Evolutionary conservation across 495 filamentous ascomycete genomes (phyloP).

Genomic region (Penicillium longicatenatum): DNA sequence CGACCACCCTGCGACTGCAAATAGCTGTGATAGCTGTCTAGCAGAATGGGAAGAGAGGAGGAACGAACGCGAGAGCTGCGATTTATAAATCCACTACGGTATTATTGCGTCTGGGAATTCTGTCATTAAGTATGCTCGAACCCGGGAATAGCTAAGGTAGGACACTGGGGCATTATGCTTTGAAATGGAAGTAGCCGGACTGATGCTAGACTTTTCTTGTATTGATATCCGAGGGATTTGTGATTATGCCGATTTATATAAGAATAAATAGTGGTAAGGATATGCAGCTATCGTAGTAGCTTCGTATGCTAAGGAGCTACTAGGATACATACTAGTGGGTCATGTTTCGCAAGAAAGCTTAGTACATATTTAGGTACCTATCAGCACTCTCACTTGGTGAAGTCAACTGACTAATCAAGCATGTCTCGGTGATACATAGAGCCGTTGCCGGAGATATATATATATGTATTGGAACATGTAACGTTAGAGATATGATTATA

Average conservation of each 20-base stretch:
- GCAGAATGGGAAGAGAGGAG: conserved; percentile 8
- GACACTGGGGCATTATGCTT: conserved; percentile 5
- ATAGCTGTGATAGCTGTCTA: conserved; percentile 3
- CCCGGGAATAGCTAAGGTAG: conserved; percentile 5
- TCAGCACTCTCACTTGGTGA: no score
- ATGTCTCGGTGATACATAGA: no score
- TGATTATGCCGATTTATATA: conserved; percentile 11
- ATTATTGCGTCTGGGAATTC: conserved; percentile 9
- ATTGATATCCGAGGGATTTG: conserved; percentile 5
- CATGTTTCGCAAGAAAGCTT: no score
- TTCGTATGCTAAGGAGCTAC: conserved; percentile 11
- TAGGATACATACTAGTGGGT: no score
- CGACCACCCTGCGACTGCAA: conserved; percentile 6
- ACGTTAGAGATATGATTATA: no score
- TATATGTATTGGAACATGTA: no score
- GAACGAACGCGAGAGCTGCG: conserved; percentile 7
- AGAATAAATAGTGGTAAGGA: conserved; percentile 10
- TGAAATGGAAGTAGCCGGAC: conserved; percentile 7
- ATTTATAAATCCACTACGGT: conserved; percentile 4
- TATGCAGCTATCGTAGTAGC: conserved; percentile 10
- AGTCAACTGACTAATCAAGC: no score
- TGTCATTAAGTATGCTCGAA: conserved; percentile 1
- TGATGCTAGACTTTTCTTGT: conserved; percentile 9
- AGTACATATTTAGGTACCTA: no score
- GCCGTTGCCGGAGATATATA: no score